Base-by-base conservation (phyloP, 2,329 filamentous ascomycete species). In the Aspergillus oerlinghausenensis region DNA sequence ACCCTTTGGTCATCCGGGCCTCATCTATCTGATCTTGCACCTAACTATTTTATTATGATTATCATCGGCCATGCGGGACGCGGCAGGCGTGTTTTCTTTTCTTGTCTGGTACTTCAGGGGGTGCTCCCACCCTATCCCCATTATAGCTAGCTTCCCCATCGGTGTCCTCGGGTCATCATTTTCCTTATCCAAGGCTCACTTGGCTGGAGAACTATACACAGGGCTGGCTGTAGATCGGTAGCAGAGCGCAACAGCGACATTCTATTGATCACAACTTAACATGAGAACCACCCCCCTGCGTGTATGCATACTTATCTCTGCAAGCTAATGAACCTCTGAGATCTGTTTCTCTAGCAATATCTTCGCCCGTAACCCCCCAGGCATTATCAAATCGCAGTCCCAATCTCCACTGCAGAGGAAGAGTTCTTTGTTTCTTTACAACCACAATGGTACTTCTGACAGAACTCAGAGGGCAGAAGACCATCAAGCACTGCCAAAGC, bases 381-480 rank as follows among this genome's bases (percentile, higher is more conserved):
- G 32, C 32, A 32, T 25, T 11, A 48, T 70, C 52, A 74, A 50
- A 71, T 63, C 0, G 70, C 69, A 40, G 70, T 69, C 14, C 68
- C 70, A 23, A 69, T 63, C 26, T 69, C 63, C 8, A 51, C 35
- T 11, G 49, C 55, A 25, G 57, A 38, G 21, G 42, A 25, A 10
- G 54, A 52, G 25, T 56, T 55, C 5, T 57, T 59, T 48, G 51
- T 49, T 28, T 59, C 61, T 42, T 60, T 62, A 68, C 91, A 97
- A 60, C 83, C 73, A 65, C 92, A 96, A 1, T 76, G 75, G 67
- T 83, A 89, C 62, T 71, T 75, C 52, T 70, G 70, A 59, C 83
- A 79, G 59, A 89, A 96, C 54, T 87, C 82, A 8, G 78, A 78
- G 6, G 78, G 72, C 23, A 75, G 71, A 59, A 87, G 59, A 0